These are phyloP conservation scores for Penicillium sp. DNA, from an alignment of 2,329 filamentous ascomycete species.

Conservation along the genomic window DNA sequence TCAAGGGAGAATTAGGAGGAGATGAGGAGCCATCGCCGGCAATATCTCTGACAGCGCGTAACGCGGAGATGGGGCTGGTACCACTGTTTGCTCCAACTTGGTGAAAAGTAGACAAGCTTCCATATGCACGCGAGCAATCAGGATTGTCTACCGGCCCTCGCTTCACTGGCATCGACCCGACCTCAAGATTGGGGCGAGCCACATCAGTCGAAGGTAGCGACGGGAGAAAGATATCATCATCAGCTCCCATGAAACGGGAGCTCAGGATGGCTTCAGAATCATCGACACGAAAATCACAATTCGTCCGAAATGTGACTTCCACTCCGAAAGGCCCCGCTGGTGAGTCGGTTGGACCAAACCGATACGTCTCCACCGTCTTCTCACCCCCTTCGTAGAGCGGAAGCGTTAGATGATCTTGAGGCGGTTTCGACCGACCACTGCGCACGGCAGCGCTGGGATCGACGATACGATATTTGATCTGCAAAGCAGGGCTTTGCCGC, in stretches of 20 bases:
- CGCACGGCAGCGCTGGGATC: slow-evolving; percentile 50
- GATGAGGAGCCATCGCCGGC: slow-evolving; percentile 43
- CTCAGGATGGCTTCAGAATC: slow-evolving; percentile 86
- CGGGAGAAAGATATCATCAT: slow-evolving; percentile 80
- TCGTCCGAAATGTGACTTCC: slow-evolving; percentile 75
- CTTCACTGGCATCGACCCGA: slow-evolving; percentile 68
- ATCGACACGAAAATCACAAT: slow-evolving; percentile 85
- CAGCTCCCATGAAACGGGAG: slow-evolving; percentile 86
- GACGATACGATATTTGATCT: slow-evolving; percentile 73
- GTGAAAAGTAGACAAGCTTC: slow-evolving; percentile 83
- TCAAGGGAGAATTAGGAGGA: slow-evolving; percentile 46
- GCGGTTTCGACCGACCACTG: slow-evolving; percentile 43
- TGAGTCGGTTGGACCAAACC: slow-evolving; percentile 77
- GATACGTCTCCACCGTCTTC: slow-evolving; percentile 66
- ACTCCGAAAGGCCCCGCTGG: slow-evolving; percentile 79
- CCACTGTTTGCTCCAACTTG: slow-evolving; percentile 67
- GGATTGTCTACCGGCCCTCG: slow-evolving; percentile 45
- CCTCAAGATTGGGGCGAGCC: slow-evolving; percentile 42
- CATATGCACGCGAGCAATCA: slow-evolving; percentile 74
- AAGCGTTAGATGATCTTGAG: slow-evolving; percentile 61
- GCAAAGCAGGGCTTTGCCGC: slow-evolving; percentile 57
- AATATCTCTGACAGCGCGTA: slow-evolving; percentile 61
- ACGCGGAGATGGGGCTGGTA: slow-evolving; percentile 78
- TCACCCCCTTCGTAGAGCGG: slow-evolving; percentile 60
- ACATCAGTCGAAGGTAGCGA: slow-evolving; percentile 57